Conservation (phyloP, 2,329 filamentous ascomycete species). For the Aspergillus puulaauensis region DNA sequence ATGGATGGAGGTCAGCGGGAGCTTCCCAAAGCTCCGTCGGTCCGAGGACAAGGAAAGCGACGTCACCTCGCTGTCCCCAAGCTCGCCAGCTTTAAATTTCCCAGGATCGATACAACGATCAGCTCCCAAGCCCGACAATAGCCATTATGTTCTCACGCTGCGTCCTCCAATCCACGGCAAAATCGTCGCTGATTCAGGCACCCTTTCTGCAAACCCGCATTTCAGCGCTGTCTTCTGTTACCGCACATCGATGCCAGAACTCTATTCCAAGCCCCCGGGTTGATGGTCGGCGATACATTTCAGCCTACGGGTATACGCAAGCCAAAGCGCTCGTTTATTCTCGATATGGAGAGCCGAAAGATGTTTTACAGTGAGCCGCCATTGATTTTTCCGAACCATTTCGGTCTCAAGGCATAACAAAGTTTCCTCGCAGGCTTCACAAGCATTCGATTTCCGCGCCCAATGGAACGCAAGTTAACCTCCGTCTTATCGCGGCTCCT, state of each 20-base stretch:
- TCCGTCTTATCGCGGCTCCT: constrained; percentile 85
- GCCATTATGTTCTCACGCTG: constrained; percentile 30
- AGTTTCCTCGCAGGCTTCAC: constrained; percentile 36
- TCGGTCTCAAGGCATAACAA: neutral
- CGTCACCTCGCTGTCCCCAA: constrained; percentile 16
- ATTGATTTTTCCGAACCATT: neutral
- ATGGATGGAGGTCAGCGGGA: neutral
- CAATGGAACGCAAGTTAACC: constrained; percentile 65
- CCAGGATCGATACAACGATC: neutral
- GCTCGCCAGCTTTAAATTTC: neutral
- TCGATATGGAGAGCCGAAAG: constrained; percentile 50
- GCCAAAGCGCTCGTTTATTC: constrained; percentile 50
- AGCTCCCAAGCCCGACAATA: neutral
- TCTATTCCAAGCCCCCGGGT: constrained; percentile 14
- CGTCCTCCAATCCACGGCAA: constrained; percentile 21
- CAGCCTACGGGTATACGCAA: constrained; percentile 51
- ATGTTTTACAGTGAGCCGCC: constrained; percentile 43
- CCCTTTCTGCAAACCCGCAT: constrained; percentile 15
- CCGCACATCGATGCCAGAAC: constrained; percentile 13
- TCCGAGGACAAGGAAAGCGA: constrained; percentile 20
- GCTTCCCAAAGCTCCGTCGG: constrained; percentile 18
- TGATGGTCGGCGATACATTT: constrained; percentile 38
- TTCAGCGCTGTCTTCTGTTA: constrained; percentile 10
- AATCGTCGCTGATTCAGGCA: constrained; percentile 12
- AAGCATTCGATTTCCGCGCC: constrained; percentile 51